These are phyloP conservation scores for Pseudogymnoascus sp. DNA, from an alignment of 2,329 filamentous ascomycete species.

Conservation along the genomic window DNA sequence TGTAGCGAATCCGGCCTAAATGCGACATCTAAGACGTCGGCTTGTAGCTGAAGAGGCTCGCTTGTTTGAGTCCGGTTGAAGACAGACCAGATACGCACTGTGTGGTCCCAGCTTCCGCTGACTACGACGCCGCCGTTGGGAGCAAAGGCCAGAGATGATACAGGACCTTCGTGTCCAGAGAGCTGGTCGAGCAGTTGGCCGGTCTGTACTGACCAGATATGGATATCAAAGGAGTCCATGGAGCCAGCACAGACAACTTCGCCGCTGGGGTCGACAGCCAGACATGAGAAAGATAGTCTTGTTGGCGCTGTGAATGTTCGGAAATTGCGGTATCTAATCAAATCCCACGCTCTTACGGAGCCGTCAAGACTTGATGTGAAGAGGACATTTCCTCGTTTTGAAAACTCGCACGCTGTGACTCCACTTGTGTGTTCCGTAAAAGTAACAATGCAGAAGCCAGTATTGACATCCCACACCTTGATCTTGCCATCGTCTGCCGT, in stretches of 20 bases:
- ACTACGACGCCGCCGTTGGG: constrained; percentile 76
- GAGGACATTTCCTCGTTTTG: constrained; percentile 88
- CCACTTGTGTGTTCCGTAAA: constrained; percentile 95
- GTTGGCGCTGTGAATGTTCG: constrained; percentile 93
- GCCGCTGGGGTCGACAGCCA: constrained; percentile 94
- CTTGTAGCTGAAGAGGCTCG: constrained; percentile 84
- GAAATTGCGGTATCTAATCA: constrained; percentile 94
- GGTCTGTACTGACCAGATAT: constrained; percentile 98
- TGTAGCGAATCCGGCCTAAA: constrained; percentile 87
- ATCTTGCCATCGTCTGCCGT: constrained; percentile 95
- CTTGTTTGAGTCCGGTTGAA: constrained; percentile 91
- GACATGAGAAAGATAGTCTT: constrained; percentile 80
- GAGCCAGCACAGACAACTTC: constrained; percentile 95
- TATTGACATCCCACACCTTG: constrained; percentile 95
- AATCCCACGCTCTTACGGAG: constrained; percentile 89
- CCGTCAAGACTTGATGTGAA: constrained; percentile 95
- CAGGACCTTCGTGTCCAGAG: constrained; percentile 86
- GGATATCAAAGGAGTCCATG: constrained; percentile 91
- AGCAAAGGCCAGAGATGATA: constrained; percentile 80
- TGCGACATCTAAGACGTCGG: constrained; percentile 79
- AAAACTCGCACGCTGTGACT: constrained; percentile 89
- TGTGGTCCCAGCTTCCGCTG: constrained; percentile 94
- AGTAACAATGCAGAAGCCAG: constrained; percentile 95
- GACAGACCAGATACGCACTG: constrained; percentile 91
- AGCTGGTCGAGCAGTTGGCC: constrained; percentile 88